Conservation (phyloP, 202 grass and related monocot genomes). For the Elaeis oleifera region DNA sequence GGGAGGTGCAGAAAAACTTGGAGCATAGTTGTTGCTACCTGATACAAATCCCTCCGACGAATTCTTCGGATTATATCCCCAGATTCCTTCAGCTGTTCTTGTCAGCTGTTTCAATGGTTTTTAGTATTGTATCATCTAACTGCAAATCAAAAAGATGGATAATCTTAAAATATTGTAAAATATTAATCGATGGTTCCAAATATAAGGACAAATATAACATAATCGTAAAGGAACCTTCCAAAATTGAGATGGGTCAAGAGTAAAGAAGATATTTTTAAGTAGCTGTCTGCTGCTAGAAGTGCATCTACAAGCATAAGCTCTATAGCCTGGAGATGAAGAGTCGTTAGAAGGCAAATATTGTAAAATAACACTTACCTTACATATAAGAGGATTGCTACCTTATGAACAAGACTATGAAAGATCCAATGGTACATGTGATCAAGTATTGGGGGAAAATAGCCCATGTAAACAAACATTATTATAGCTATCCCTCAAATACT, state of each 20-base stretch:
- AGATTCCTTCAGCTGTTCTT: slow-evolving; percentile 60
- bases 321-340: slow-evolving; percentile 44
- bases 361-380: not conserved
- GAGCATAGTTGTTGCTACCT: slow-evolving; percentile 29
- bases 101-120: slow-evolving; percentile 68
- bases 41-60: slow-evolving; percentile 79
- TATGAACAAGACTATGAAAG: too few relatives aligned
- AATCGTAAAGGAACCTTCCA: slow-evolving; percentile 63
- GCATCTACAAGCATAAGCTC: slow-evolving; percentile 93
- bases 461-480: too few relatives aligned
- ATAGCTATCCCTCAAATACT: too few relatives aligned
- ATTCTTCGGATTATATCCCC: slow-evolving; percentile 71
- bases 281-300: slow-evolving; percentile 61
- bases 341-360: slow-evolving; percentile 23
- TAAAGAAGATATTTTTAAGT: slow-evolving; percentile 67
- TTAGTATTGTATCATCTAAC: slow-evolving; percentile 95
- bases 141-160: slow-evolving; percentile 23
- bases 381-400: not conserved
- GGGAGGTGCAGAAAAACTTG: not conserved
- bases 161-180: not conserved
- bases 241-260: slow-evolving; percentile 65
- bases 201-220: slow-evolving; percentile 6
- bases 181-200: not conserved
- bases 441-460: too few relatives aligned
- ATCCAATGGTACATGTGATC: too few relatives aligned